phyloP scores from a whole-genome alignment of 495 filamentous ascomycete genomes.

The Penicillium lividum region DNA sequence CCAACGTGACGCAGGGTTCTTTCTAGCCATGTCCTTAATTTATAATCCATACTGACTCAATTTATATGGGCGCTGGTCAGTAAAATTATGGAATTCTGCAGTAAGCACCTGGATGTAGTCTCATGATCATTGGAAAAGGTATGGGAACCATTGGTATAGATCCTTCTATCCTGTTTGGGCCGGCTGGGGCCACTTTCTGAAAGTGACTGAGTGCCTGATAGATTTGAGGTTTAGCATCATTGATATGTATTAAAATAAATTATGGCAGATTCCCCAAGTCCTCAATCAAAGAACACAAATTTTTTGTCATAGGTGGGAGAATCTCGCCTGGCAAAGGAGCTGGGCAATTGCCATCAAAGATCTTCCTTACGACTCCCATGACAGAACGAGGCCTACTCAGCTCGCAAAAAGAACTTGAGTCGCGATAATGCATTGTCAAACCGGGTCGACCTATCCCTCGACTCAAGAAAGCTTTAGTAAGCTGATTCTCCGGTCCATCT shows the following conservation, averaged over 20 bases:
- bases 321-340: conserved; percentile 26
- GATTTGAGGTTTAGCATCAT: no score
- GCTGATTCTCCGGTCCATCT: conserved; percentile 38
- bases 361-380: conserved; percentile 47
- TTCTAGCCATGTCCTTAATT: no score
- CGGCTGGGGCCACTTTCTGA: no score
- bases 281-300: conserved; percentile 54
- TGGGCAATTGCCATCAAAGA: conserved; percentile 47
- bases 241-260: background rate
- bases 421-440: conserved; percentile 26
- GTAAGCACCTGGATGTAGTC: no score
- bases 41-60: no score
- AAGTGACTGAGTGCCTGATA: no score
- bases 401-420: conserved; percentile 18
- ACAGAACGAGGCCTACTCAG: conserved; percentile 32
- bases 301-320: conserved; percentile 50
- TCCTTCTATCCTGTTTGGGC: no score
- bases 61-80: no score
- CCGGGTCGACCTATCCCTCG: conserved; percentile 29
- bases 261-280: conserved; percentile 39
- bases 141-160: no score
- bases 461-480: conserved; percentile 38
- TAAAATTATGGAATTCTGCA: no score
- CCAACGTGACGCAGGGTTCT: no score
- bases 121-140: no score